Evolutionary conservation across 2,329 filamentous ascomycete species (phyloP).

Genomic region (Microascus cirrosus): DNA sequence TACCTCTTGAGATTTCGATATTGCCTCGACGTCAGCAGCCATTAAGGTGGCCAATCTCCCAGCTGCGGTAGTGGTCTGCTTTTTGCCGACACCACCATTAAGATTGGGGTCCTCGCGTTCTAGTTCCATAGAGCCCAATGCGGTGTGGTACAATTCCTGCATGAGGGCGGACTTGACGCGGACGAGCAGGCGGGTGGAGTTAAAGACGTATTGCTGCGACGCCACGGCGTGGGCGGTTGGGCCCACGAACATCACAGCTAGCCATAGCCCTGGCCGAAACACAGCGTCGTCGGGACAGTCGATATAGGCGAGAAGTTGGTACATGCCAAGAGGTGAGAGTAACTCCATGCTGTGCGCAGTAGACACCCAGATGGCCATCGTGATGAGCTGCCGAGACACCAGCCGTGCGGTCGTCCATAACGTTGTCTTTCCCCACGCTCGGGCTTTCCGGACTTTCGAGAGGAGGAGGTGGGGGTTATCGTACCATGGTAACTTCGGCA

Average conservation of each 20-base stretch:
- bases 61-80: slow-evolving; percentile 28
- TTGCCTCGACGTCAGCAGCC: slow-evolving; percentile 45
- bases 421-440: slow-evolving; percentile 29
- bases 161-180: slow-evolving; percentile 45
- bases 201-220: slow-evolving; percentile 48
- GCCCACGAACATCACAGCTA: slow-evolving; percentile 40
- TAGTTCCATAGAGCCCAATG: slow-evolving; percentile 43
- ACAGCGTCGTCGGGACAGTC: slow-evolving; percentile 29
- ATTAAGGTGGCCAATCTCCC: slow-evolving; percentile 45
- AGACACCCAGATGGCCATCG: slow-evolving; percentile 32
- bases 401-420: slow-evolving; percentile 32
- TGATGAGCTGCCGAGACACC: slow-evolving; percentile 25
- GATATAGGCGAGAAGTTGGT: slow-evolving; percentile 34
- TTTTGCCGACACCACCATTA: not conserved
- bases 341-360: slow-evolving; percentile 32
- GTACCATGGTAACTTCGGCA: slow-evolving; percentile 41
- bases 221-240: slow-evolving; percentile 30
- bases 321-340: slow-evolving; percentile 40
- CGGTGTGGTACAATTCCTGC: slow-evolving; percentile 45
- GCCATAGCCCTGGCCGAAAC: slow-evolving; percentile 40
- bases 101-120: slow-evolving; percentile 25
- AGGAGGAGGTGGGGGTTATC: slow-evolving; percentile 40
- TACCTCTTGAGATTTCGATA: slow-evolving; percentile 39
- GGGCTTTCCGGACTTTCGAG: slow-evolving; percentile 28
- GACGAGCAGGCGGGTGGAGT: slow-evolving; percentile 37